A percentile compares a stretch with the other conserved stretches of the same genome.
Conservation (phyloP, 1,139 yeast genomes). For the Geotrichum carabidarum region DNA sequence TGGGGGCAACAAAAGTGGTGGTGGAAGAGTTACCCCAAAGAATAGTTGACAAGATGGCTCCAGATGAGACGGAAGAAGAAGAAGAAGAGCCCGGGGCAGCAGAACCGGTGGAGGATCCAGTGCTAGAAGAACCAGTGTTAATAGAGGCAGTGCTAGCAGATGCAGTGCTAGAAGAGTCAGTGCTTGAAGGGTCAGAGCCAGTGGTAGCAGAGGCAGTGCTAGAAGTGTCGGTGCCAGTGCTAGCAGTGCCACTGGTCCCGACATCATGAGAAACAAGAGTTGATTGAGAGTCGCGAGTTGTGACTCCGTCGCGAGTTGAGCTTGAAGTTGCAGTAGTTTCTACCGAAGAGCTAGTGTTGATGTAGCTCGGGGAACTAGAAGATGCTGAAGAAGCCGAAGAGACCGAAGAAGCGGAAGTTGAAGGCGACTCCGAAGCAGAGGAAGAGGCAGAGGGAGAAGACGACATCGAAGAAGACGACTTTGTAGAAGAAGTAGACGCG, state of each 20-base stretch:
- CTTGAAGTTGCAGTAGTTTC: no score
- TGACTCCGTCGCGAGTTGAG: no score
- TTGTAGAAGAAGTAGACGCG: neutral
- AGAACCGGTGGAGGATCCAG: neutral
- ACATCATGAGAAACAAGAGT: no score
- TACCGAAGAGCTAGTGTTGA: no score
- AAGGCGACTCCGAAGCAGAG: slow-evolving; percentile 2
- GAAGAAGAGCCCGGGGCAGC: neutral
- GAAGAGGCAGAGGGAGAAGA: neutral
- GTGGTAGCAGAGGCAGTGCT: neutral
- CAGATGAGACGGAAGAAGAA: neutral
- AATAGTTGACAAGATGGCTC: neutral
- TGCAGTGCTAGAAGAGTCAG: neutral
- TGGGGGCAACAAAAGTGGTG: neutral
- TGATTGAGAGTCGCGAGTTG: no score
- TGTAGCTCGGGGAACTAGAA: no score
- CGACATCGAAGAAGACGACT: no score
- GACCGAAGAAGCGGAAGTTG: neutral
- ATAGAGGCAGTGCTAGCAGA: neutral
- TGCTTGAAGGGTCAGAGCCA: neutral
- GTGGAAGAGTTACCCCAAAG: neutral
- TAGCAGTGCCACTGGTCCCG: no score
- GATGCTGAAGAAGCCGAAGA: no score
- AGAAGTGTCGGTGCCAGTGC: neutral
- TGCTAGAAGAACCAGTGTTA: neutral